A percentile compares a stretch with the other conserved stretches of the same genome.
These are phyloP conservation scores for Arachis hypogaea DNA, from an alignment of 306 rosid genomes.

Conservation along the genomic window DNA sequence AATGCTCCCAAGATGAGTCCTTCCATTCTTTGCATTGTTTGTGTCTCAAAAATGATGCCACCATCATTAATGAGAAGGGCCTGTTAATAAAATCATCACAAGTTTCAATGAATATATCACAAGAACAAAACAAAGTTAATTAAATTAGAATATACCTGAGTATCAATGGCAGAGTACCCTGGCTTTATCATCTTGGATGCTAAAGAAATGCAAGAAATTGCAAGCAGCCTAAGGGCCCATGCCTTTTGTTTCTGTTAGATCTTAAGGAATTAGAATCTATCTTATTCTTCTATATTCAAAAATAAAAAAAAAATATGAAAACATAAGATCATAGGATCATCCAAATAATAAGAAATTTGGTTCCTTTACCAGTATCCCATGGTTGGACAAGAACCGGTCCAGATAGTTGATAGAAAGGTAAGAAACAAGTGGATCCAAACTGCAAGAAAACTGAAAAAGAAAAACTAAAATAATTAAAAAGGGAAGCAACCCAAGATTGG, in stretches of 20 bases:
- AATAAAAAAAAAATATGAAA: too few relatives aligned
- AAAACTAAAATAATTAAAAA: neutral
- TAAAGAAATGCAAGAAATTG: conserved; percentile 73
- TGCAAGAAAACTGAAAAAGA: conserved; percentile 50
- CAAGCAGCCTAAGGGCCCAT: conserved; percentile 71
- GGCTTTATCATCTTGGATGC: conserved; percentile 75
- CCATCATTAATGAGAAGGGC: conserved; percentile 43
- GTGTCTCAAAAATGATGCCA: conserved; percentile 67
- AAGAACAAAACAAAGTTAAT: too few relatives aligned
- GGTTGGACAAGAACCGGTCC: conserved; percentile 69
- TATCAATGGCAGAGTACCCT: conserved; percentile 47
- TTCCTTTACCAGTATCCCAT: conserved; percentile 55
- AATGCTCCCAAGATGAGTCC: conserved; percentile 68
- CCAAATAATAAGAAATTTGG: neutral
- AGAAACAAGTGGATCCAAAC: conserved; percentile 53
- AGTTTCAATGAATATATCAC: conserved; percentile 1
- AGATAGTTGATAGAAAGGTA: conserved; percentile 72
- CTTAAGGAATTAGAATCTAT: conserved; percentile 15
- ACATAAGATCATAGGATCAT: neutral
- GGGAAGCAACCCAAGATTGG: neutral
- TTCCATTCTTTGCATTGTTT: conserved; percentile 76
- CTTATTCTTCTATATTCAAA: neutral
- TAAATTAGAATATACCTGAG: conserved; percentile 50
- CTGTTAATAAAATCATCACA: neutral
- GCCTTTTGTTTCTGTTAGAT: conserved; percentile 71